Evolutionary conservation across 805 yeast species (phyloP), one percentile per base, ranked within the genome.

Genomic region (Diddensiella transvaalensis): DNA sequence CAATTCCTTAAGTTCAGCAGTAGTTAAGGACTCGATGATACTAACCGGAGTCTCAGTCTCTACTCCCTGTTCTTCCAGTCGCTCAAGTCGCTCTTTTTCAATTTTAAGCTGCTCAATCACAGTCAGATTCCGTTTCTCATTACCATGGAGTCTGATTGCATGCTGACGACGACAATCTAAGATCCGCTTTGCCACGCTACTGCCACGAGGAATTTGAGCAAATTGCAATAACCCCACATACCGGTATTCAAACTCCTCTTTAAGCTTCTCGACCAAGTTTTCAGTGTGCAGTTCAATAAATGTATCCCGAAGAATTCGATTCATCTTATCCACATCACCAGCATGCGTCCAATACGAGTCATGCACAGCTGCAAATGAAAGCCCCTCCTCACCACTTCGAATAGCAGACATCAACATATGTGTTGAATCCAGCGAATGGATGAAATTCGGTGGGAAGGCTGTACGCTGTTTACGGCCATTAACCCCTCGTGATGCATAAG

Each of bases 271-370:
- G 59, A 91, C 77, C 57, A 90, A 72, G 64, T 89, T 83, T 26
- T 77, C 82, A 51, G 77, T 77, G 64, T 91, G 97, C 48, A 91
- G 71, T 45, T 76, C 70, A 52, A 93, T 83, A 64, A 91, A 91
- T 50, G 86, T 82, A 32, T 85, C 82, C 61, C 99, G 77, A 54
- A 93, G 70, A 40, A 77, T 70, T 11, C 58, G 60, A 65, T 82
- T 87, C 93, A 91, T 83, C 2, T 61, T 62, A 51, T 82, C 83
- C 37, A 91, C 81, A 63, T 87, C 91, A 43, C 79, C 71, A 1
- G 99, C 97, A 64, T 93, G 98, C 0, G 98, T 89, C 99, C 99
- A 91, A 65, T 87, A 91, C 0, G 98, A 91, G 65, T 91, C 99
- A 67, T 91, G 99, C 21, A 91, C 99, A 0, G 98, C 82, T 0